Conservation (phyloP, 208 protist genomes). For the Trypanosoma cruzi region DNA sequence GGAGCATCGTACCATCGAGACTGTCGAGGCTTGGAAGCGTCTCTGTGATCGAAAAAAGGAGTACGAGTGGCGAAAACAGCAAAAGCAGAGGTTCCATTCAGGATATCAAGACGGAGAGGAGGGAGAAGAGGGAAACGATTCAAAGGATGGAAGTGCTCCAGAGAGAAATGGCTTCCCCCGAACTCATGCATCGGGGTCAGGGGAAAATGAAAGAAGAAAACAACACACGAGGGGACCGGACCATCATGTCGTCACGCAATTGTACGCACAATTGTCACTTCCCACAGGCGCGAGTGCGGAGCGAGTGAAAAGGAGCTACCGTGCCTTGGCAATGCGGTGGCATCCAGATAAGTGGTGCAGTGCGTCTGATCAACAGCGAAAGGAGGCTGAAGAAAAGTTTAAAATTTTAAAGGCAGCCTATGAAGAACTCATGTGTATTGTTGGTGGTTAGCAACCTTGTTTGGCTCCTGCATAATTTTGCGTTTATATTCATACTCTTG, state of each 20-base stretch:
- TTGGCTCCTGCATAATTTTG: slow-evolving; percentile 8
- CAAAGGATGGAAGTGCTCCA: neutral
- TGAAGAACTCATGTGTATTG: slow-evolving; percentile 53
- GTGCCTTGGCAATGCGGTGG: slow-evolving; percentile 71
- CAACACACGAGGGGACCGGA: neutral
- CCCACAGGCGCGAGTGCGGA: slow-evolving; percentile 21
- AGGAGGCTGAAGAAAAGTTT: slow-evolving; percentile 58
- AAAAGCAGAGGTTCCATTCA: neutral
- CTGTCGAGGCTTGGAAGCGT: slow-evolving; percentile 15
- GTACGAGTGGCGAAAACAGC: slow-evolving; percentile 20
- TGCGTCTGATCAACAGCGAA: slow-evolving; percentile 28
- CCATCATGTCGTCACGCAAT: neutral
- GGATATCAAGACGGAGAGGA: neutral
- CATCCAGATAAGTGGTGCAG: slow-evolving; percentile 79
- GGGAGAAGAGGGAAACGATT: neutral
- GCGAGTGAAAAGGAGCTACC: slow-evolving; percentile 42
- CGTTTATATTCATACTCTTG: neutral
- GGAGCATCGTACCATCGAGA: slow-evolving; percentile 20
- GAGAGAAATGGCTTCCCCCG: neutral
- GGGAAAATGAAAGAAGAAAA: slow-evolving; percentile 13
- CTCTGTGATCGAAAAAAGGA: slow-evolving; percentile 31
- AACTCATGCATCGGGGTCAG: neutral
- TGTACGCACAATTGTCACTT: slow-evolving; percentile 27
- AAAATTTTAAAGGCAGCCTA: slow-evolving; percentile 70
- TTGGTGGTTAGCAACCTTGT: slow-evolving; percentile 17